Evolutionary conservation across 2,329 filamentous ascomycete genomes (phyloP).

Genomic region (Simplicillium sp.): DNA sequence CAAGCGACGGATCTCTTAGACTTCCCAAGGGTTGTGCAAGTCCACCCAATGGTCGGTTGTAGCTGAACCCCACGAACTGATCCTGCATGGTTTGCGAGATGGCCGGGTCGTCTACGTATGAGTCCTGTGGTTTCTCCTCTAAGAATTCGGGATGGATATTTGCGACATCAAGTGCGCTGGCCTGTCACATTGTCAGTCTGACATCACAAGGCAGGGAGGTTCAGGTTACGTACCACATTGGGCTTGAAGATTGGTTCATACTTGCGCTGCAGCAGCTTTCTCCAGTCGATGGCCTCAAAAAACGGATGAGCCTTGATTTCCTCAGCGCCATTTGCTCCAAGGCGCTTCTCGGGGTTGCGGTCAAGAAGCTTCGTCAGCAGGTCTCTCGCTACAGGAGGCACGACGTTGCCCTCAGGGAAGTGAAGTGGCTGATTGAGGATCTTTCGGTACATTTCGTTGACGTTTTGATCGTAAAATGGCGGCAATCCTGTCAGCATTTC

Average conservation of each 20-base stretch:
- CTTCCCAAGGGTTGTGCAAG: background rate
- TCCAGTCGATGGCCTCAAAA: constrained; percentile 5
- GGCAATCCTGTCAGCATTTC: constrained; percentile 88
- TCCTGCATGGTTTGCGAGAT: background rate
- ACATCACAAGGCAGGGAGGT: no score
- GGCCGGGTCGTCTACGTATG: background rate
- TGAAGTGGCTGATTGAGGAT: constrained; percentile 19
- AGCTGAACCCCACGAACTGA: background rate
- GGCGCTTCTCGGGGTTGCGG: constrained; percentile 67
- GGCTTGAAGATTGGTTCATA: constrained; percentile 3
- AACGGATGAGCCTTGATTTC: constrained; percentile 4
- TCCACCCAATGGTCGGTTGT: background rate
- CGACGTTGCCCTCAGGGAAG: constrained; percentile 74
- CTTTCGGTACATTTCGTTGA: background rate
- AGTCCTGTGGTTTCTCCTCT: background rate
- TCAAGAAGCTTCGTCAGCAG: constrained; percentile 72
- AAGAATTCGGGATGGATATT: background rate
- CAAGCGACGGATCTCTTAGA: background rate
- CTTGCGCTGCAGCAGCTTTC: background rate
- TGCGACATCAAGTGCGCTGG: background rate
- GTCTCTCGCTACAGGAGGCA: constrained; percentile 75
- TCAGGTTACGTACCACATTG: background rate
- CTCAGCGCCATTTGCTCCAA: constrained; percentile 60
- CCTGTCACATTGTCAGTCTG: background rate
- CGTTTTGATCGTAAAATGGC: constrained; percentile 63